A percentile compares a stretch with the other conserved stretches of the same genome.
Evolutionary conservation across 306 rosid genomes (phyloP).

Genomic region (Neltuma alba): DNA sequence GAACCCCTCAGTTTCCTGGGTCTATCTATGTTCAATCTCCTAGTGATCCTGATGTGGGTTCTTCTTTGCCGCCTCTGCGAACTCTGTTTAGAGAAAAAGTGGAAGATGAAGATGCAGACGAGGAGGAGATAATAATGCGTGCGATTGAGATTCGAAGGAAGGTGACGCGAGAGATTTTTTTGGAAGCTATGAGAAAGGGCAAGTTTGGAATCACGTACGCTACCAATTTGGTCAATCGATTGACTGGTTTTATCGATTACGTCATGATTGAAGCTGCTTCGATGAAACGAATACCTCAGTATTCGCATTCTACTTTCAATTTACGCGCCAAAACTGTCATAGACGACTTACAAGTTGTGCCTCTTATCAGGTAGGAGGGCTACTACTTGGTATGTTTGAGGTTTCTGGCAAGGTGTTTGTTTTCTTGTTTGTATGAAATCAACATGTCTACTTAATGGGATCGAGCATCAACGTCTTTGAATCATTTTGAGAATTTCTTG

Average conservation of each 20-base stretch:
- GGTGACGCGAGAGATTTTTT: conserved; percentile 77
- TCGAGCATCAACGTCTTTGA: too few species aligned
- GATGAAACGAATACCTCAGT: conserved; percentile 69
- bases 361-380: conserved; percentile 64
- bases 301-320: conserved; percentile 66
- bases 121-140: conserved; percentile 60
- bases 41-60: conserved; percentile 65
- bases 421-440: conserved; percentile 26
- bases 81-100: conserved; percentile 43
- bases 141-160: conserved; percentile 90
- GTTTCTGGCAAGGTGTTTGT: conserved; percentile 38
- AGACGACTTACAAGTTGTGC: conserved; percentile 76
- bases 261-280: conserved; percentile 88
- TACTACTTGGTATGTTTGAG: conserved; percentile 1
- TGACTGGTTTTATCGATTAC: conserved; percentile 66
- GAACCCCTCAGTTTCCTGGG: conserved; percentile 94
- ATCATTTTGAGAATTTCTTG: too few species aligned
- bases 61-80: conserved; percentile 63
- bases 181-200: conserved; percentile 72
- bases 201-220: conserved; percentile 85
- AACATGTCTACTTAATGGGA: too few species aligned
- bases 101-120: conserved; percentile 24
- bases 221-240: conserved; percentile 52
- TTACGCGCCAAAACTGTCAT: conserved; percentile 77
- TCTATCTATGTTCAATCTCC: conserved; percentile 86